Conservation (phyloP, 371 early-diverging fungal genomes). For the Circinella umbellata region DNA sequence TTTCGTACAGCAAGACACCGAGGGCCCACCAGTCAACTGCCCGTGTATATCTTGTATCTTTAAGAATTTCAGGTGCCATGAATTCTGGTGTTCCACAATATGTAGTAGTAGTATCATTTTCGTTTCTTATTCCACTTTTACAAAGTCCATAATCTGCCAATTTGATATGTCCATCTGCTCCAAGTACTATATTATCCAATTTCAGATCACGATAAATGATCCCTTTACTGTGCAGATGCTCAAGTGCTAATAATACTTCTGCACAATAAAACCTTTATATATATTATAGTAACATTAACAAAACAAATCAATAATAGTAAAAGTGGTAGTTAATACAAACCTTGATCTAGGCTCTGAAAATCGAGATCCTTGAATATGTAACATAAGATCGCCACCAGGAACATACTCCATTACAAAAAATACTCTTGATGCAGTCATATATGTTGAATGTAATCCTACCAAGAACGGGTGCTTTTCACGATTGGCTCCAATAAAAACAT, state of each 20-base stretch:
- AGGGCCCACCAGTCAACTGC: slow-evolving; percentile 95
- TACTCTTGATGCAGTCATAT: slow-evolving; percentile 92
- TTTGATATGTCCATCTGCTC: slow-evolving; percentile 95
- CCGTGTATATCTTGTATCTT: slow-evolving; percentile 82
- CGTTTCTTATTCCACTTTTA: slow-evolving; percentile 55
- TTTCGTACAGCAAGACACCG: slow-evolving; percentile 93
- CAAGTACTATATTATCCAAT: slow-evolving; percentile 52
- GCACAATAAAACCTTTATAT: slow-evolving; percentile 86
- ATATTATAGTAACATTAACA: too few relatives aligned
- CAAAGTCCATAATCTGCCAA: slow-evolving; percentile 96
- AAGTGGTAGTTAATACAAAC: slow-evolving; percentile 18
- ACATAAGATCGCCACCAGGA: slow-evolving; percentile 99
- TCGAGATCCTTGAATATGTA: slow-evolving; percentile 89
- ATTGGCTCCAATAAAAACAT: slow-evolving; percentile 92
- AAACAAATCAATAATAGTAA: not conserved
- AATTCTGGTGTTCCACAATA: slow-evolving; percentile 94
- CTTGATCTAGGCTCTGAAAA: slow-evolving; percentile 89
- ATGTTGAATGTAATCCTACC: slow-evolving; percentile 93
- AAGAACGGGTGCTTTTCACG: slow-evolving; percentile 94
- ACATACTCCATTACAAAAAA: slow-evolving; percentile 99
- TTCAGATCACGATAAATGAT: slow-evolving; percentile 59
- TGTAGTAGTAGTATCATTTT: slow-evolving; percentile 70
- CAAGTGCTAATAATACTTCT: slow-evolving; percentile 96
- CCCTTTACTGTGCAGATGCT: slow-evolving; percentile 51
- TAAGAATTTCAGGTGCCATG: slow-evolving; percentile 78